Evolutionary conservation across 768 basidiomycete species (phyloP).

Genomic region (Coprinopsis marcescibilis): DNA sequence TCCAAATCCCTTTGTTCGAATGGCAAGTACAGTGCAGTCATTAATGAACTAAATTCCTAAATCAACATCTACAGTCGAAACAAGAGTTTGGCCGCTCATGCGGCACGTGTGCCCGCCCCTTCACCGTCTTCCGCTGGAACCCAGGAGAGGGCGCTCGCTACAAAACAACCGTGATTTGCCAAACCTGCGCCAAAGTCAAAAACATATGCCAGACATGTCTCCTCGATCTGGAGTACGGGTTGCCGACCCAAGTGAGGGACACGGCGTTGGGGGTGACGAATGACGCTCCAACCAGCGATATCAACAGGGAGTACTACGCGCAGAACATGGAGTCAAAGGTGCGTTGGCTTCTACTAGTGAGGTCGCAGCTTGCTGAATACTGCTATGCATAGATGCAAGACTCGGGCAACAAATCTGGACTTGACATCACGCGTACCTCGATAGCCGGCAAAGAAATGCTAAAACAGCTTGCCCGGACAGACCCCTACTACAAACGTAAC

Average conservation of each 20-base stretch:
- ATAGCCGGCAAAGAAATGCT: slow-evolving; percentile 95
- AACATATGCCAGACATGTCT: slow-evolving; percentile 98
- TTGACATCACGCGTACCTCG: slow-evolving; percentile 55
- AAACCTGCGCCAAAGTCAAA: slow-evolving; percentile 94
- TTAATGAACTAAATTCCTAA: background rate
- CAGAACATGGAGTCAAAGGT: slow-evolving; percentile 89
- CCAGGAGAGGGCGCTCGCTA: slow-evolving; percentile 89
- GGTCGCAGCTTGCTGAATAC: slow-evolving; percentile 43
- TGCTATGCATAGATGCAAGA: background rate
- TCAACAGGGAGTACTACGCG: slow-evolving; percentile 93
- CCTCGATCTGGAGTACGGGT: slow-evolving; percentile 90
- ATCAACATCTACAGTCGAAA: slow-evolving; percentile 61
- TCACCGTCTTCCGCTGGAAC: slow-evolving; percentile 98
- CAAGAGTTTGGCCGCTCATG: slow-evolving; percentile 95
- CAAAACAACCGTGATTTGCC: slow-evolving; percentile 97
- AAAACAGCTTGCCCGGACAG: slow-evolving; percentile 88
- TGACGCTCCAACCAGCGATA: slow-evolving; percentile 92
- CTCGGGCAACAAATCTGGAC: slow-evolving; percentile 56
- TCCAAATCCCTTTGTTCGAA: slow-evolving; percentile 87
- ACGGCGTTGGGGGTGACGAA: slow-evolving; percentile 83
- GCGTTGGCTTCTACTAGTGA: slow-evolving; percentile 18
- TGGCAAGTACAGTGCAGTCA: slow-evolving; percentile 49
- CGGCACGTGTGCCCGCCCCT: slow-evolving; percentile 95
- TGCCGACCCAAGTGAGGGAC: slow-evolving; percentile 96
- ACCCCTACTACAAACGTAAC: slow-evolving; percentile 97